Percentiles rank a stretch among this genome's conserved stretches.
Conservation (phyloP, 495 filamentous ascomycete species). For the Penicillium macrosclerotiorum region DNA sequence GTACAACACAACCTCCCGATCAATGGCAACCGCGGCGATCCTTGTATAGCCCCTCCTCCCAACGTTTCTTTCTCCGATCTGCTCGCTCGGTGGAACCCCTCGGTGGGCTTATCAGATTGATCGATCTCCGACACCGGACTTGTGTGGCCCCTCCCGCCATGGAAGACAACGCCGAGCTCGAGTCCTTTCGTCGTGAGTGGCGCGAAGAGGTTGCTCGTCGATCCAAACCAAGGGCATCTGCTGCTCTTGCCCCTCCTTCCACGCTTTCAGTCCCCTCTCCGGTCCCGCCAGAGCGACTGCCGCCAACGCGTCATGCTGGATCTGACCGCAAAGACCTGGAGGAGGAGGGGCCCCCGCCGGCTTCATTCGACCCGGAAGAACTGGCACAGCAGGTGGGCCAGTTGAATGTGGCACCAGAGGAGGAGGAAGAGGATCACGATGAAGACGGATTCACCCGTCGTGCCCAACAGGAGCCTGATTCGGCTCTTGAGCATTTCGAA, state of each 20-base stretch:
- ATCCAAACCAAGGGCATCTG: constrained; percentile 28
- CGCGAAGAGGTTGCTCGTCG: constrained; percentile 71
- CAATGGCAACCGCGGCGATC: constrained; percentile 10
- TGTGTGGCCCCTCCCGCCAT: constrained; percentile 35
- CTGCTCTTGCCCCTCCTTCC: constrained; percentile 18
- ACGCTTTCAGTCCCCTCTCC: constrained; percentile 15
- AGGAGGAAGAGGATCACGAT: constrained; percentile 32
- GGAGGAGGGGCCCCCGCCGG: constrained; percentile 34
- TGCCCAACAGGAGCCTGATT: constrained; percentile 55
- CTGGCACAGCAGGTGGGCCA: constrained; percentile 40
- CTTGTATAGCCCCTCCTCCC: constrained; percentile 6
- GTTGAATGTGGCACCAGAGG: constrained; percentile 27
- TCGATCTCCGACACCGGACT: constrained; percentile 29
- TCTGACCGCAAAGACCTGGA: constrained; percentile 39
- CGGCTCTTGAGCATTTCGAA: constrained; percentile 92
- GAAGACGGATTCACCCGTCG: constrained; percentile 31
- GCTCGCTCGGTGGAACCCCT: constrained; percentile 9
- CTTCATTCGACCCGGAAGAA: constrained; percentile 39
- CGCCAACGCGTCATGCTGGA: constrained; percentile 34
- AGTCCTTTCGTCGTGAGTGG: constrained; percentile 80
- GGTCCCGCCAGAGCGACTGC: constrained; percentile 24
- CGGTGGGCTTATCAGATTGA: constrained; percentile 30
- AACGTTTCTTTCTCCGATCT: constrained; percentile 1
- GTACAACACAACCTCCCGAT: not conserved
- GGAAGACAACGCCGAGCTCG: constrained; percentile 69